Conservation (phyloP, 179 eudicot genomes). For the Drosera spatulata region DNA sequence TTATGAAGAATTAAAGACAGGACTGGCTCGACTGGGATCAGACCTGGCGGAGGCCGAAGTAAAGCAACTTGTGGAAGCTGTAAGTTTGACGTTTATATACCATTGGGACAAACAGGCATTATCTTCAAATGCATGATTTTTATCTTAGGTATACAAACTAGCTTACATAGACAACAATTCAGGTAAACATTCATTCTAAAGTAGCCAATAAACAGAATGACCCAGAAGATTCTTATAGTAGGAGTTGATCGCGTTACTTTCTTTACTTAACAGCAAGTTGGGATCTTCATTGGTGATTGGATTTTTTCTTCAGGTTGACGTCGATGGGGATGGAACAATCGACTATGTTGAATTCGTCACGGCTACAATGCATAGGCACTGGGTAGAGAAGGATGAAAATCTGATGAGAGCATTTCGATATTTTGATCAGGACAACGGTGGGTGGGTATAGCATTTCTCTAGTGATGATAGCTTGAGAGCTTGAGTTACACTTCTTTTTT, state of each 20-base stretch:
- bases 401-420: conserved; percentile 69
- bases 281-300: no score
- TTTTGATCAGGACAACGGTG: conserved; percentile 71
- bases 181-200: no score
- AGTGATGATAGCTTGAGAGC: no score
- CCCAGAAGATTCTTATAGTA: no score
- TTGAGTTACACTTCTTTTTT: neutral
- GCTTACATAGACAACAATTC: neutral
- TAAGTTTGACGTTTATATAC: conserved; percentile 15
- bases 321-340: conserved; percentile 71
- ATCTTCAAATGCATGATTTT: no score
- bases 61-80: conserved; percentile 75
- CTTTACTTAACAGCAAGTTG: neutral
- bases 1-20: conserved; percentile 58
- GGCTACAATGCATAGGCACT: conserved; percentile 73
- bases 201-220: no score
- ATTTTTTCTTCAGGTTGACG: conserved; percentile 42
- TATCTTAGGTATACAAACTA: no score
- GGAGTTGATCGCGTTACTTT: no score
- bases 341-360: conserved; percentile 75
- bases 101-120: no score
- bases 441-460: conserved; percentile 18
- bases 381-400: conserved; percentile 77
- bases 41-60: conserved; percentile 53
- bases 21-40: conserved; percentile 59